Base-by-base conservation (phyloP, 129 eudicot genomes). In the Scalesia atractyloides region DNA sequence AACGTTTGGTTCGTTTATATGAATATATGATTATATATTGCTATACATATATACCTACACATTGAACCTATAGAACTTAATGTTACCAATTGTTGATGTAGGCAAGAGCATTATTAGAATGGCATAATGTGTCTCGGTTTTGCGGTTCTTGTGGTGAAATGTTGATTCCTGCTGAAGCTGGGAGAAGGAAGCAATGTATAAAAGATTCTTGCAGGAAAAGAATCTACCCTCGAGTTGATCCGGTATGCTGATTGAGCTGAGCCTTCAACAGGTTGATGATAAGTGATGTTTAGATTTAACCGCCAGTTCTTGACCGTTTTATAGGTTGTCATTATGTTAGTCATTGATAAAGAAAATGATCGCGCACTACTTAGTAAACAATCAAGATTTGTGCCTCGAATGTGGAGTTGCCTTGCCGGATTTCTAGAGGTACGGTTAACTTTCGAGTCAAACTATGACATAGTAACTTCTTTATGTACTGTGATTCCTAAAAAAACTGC, bases 351-450 rank as follows among this genome's bases (percentile, higher is more conserved):
- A 80, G 89, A 91, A 68, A 91, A 86, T 24, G 96, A 91, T 36
- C 85, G 87, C 44, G 96, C 81, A 20, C 85, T 91, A 56, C 73
- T 91, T 66, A 81, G 96, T 65, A 83, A 87, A 72, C 96, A 88
- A 72, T 78, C 93, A 7, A 89, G 87, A 78, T 91, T 86, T 75
- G 96, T 89, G 48, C 96, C 96, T 17, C 88, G 96, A 54, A 86
- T 91, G 96, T 91, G 97, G 97, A 91, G 87, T 66, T 88, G 96
- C 69, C 90, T 91, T 69, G 87, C 97, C 74, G 97, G 93, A 44
- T 91, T 88, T 79, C 77, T 88, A 34, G 96, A 88, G 92, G 97
- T 82, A 67, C 43, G 71, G 34, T 30, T 30, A 11, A 52, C 47
- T 62, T 15, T 15, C 16, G 15, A 9, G 7, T 37, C 41, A 64